Conservation (phyloP, 106 monocot species). For the Acorus gramineus region DNA sequence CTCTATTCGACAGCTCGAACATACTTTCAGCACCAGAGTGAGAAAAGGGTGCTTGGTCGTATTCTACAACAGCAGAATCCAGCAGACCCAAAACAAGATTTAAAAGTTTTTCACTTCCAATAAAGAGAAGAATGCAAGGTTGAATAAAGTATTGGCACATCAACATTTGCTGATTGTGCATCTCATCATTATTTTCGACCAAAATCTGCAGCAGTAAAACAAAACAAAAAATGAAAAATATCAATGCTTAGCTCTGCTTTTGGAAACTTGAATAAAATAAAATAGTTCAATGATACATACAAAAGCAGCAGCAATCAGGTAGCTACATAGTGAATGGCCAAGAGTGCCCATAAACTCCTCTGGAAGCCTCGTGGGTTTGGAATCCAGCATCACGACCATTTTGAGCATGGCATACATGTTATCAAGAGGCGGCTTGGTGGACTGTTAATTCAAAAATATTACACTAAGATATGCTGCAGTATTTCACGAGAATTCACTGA, state of each 20-base stretch:
- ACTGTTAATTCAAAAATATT: slow-evolving; percentile 24
- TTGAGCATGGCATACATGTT: slow-evolving; percentile 51
- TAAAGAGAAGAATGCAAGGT: slow-evolving; percentile 50
- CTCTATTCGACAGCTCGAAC: slow-evolving; percentile 12
- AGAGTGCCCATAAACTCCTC: slow-evolving; percentile 26
- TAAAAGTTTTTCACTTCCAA: slow-evolving; percentile 25
- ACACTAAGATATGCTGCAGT: neutral
- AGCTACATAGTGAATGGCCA: slow-evolving; percentile 27
- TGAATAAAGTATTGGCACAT: slow-evolving; percentile 24
- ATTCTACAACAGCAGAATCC: slow-evolving; percentile 20
- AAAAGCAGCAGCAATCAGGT: slow-evolving; percentile 45
- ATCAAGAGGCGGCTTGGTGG: slow-evolving; percentile 32
- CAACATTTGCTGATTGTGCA: slow-evolving; percentile 8
- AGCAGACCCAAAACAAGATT: slow-evolving; percentile 31
- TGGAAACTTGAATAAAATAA: neutral
- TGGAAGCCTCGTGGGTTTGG: slow-evolving; percentile 18
- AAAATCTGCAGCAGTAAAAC: slow-evolving; percentile 20
- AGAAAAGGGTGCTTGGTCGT: slow-evolving; percentile 7
- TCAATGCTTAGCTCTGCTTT: neutral
- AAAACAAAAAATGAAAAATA: slow-evolving; percentile 1
- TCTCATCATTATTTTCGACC: neutral
- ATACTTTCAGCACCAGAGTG: neutral
- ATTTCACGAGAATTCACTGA: neutral
- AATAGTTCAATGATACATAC: slow-evolving; percentile 27
- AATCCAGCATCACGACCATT: slow-evolving; percentile 42